Evolutionary conservation across 352 stramenopile genomes (phyloP).

Genomic region (Phytopythium litorale): DNA sequence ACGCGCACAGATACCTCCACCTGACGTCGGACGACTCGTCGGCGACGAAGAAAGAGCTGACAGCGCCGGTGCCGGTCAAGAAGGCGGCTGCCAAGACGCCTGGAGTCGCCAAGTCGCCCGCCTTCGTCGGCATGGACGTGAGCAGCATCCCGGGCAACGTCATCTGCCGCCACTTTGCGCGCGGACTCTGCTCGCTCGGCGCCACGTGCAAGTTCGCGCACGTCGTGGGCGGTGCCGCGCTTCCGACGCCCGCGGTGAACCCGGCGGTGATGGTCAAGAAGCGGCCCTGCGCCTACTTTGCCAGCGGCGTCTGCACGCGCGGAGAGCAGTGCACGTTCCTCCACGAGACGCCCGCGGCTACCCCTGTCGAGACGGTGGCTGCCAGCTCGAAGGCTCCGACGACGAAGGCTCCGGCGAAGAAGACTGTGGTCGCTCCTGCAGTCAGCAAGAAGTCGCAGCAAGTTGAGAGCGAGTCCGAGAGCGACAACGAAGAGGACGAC

Average conservation of each 20-base stretch:
- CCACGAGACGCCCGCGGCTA: slow-evolving; percentile 21
- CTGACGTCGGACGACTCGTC: slow-evolving; percentile 9
- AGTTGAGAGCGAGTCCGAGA: background rate
- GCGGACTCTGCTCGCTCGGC: slow-evolving; percentile 39
- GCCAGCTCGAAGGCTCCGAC: background rate
- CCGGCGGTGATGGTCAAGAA: slow-evolving; percentile 14
- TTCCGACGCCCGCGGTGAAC: slow-evolving; percentile 9
- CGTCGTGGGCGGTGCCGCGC: slow-evolving; percentile 22
- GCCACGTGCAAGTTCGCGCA: slow-evolving; percentile 37
- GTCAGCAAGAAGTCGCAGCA: background rate
- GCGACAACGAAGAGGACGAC: slow-evolving; percentile 5
- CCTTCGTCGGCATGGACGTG: slow-evolving; percentile 14
- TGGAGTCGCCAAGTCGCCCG: background rate
- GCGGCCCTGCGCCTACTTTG: slow-evolving; percentile 40
- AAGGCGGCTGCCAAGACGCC: background rate
- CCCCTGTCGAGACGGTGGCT: background rate
- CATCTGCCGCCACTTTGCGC: slow-evolving; percentile 55
- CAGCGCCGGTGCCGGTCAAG: slow-evolving; percentile 8
- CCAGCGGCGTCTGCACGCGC: slow-evolving; percentile 44
- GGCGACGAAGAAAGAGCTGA: background rate
- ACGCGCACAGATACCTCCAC: slow-evolving; percentile 25
- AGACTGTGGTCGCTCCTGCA: background rate
- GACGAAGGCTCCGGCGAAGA: background rate
- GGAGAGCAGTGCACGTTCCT: slow-evolving; percentile 47
- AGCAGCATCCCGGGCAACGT: slow-evolving; percentile 23